Conservation (phyloP, 805 yeast genomes). For the Saturnispora diversa region DNA sequence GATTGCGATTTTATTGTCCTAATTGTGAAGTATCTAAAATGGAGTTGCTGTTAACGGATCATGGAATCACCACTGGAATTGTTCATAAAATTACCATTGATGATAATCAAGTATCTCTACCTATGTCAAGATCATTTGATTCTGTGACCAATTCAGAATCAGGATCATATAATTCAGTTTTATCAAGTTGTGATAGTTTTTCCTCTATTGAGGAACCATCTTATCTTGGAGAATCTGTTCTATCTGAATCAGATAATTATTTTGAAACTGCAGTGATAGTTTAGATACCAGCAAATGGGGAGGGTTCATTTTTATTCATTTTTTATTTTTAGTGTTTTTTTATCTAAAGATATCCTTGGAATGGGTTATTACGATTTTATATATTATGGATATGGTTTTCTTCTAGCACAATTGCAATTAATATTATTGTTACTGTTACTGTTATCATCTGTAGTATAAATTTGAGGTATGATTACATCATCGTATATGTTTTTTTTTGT, state of each 20-base stretch:
- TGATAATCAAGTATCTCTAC: not conserved
- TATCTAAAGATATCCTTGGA: not conserved
- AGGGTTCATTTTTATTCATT: not conserved
- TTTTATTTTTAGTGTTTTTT: not conserved
- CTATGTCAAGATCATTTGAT: not conserved
- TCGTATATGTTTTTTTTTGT: too few species aligned
- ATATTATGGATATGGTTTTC: not conserved
- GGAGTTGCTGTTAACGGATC: conserved; percentile 48
- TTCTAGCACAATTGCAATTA: too few species aligned
- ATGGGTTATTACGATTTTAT: not conserved
- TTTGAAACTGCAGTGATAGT: conserved; percentile 9
- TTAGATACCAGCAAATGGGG: not conserved
- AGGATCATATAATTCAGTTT: not conserved
- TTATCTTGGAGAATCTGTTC: conserved; percentile 2
- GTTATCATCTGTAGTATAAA: too few species aligned
- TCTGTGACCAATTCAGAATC: not conserved
- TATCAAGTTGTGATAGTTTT: not conserved
- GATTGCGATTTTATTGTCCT: conserved; percentile 50
- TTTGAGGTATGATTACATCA: too few species aligned
- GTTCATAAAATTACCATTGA: conserved; percentile 8
- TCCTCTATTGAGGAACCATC: not conserved
- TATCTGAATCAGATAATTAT: conserved; percentile 10
- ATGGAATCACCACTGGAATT: conserved; percentile 40
- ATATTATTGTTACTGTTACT: too few species aligned
- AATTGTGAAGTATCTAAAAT: conserved; percentile 55